Evolutionary conservation across 106 monocot species (phyloP), one percentile per base, ranked within the genome.

Genomic region (Dioscorea alata): DNA sequence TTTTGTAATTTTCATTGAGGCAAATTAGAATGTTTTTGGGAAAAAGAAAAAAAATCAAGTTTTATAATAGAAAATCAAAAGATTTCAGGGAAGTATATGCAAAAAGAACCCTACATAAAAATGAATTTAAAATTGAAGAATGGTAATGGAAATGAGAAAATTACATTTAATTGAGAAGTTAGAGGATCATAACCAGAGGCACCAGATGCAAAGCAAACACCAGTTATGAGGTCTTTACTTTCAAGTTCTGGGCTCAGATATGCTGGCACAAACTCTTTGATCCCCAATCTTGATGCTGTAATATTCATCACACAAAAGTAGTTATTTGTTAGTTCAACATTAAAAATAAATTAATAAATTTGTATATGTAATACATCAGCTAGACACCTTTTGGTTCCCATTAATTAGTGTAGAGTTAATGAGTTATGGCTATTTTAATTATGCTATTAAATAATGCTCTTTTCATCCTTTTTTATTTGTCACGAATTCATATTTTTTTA

Each of bases 181-280:
- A 78, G 60, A 49, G 57, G 67, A 33, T 78, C 78, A 24, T 61
- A 78, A 17, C 78, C 73, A 16, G 51, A 51, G 33, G 51, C 60
- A 23, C 73, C 78, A 13, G 78, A 78, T 31, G 78, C 78, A 18
- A 78, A 78, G 63, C 61, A 62, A 18, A 78, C 78, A 2, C 72
- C 78, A 9, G 78, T 78, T 16, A 54, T 66, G 22, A 78, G 78
- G 61, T 78, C 78, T 60, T 67, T 62, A 17, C 25, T n/a, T 24
- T 14, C 17, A n/a, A 78, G 56, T 23, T 59, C 59, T 14, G 49
- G 13, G 22, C 57, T 24, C 7, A 67, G 54, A 21, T 68, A 78
- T 4, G 78, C 49, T 14, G 78, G 78, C 25, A 78, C 15, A 23
- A 35, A 14, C 62, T 78, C 78, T 25, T 78, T 78, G 60, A 78